These are phyloP conservation scores for Calycina herbarum DNA, from an alignment of 2,329 filamentous ascomycete species.

Conservation along the genomic window DNA sequence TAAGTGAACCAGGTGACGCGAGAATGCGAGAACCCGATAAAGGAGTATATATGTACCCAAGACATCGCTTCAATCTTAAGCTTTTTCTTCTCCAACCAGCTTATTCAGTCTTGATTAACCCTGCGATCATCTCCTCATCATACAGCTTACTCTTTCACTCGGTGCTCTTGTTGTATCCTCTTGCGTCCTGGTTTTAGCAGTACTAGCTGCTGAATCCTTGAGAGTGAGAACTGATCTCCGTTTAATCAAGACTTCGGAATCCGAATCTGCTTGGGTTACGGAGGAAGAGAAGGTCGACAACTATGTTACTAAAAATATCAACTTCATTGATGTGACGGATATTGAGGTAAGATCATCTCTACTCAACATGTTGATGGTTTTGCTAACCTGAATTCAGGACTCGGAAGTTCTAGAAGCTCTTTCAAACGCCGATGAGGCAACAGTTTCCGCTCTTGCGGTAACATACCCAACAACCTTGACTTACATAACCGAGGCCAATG, in stretches of 20 bases:
- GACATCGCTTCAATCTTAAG: not conserved
- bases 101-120: not conserved
- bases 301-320: slow-evolving; percentile 20
- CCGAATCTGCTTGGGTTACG: slow-evolving; percentile 18
- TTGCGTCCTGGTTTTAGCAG: not conserved
- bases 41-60: not conserved
- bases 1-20: not conserved
- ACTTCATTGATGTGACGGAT: slow-evolving; percentile 24
- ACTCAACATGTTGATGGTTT: too few species aligned
- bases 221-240: slow-evolving; percentile 8
- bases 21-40: not conserved
- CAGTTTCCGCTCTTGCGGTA: slow-evolving; percentile 9
- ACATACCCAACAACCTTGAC: slow-evolving; percentile 16
- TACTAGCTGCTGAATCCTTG: not conserved
- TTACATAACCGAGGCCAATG: slow-evolving; percentile 13
- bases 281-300: slow-evolving; percentile 21
- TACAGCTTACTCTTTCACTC: not conserved
- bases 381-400: not conserved
- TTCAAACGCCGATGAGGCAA: not conserved
- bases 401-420: not conserved
- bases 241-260: slow-evolving; percentile 21
- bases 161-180: not conserved
- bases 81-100: not conserved
- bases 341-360: too few species aligned
- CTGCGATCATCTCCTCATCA: not conserved